Evolutionary conservation across 1,139 yeast species (phyloP).

Genomic region (Blastobotrys serpentis): DNA sequence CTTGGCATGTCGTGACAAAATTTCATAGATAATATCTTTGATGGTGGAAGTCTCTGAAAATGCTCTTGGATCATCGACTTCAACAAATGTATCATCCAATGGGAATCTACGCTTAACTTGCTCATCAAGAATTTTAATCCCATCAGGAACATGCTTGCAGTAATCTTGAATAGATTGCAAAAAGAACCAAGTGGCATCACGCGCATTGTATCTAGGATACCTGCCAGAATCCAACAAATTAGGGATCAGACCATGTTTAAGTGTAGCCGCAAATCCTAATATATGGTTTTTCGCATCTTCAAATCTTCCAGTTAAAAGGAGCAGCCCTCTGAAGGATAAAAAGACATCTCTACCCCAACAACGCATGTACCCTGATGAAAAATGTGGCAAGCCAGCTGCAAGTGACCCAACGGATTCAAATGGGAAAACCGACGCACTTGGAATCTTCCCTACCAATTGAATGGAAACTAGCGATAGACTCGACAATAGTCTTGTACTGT

Average conservation of each 20-base stretch:
- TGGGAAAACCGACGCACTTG: constrained; percentile 75
- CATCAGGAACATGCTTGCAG: constrained; percentile 63
- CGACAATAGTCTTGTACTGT: constrained; percentile 72
- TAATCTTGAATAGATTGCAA: constrained; percentile 85
- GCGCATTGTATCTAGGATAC: constrained; percentile 91
- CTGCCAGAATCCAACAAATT: constrained; percentile 88
- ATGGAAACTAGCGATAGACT: constrained; percentile 76
- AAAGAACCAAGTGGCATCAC: constrained; percentile 98
- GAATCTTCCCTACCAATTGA: constrained; percentile 80
- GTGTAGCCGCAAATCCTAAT: constrained; percentile 81
- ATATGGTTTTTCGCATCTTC: constrained; percentile 82
- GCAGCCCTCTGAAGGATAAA: constrained; percentile 77
- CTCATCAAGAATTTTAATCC: constrained; percentile 63
- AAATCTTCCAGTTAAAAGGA: constrained; percentile 71
- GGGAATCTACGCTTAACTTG: constrained; percentile 85
- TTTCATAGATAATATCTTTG: constrained; percentile 77
- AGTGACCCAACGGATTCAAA: constrained; percentile 59
- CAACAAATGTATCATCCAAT: constrained; percentile 74
- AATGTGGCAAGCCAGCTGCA: constrained; percentile 97
- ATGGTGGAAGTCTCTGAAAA: constrained; percentile 69
- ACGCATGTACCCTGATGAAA: constrained; percentile 86
- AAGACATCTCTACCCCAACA: constrained; percentile 99
- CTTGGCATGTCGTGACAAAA: constrained; percentile 77
- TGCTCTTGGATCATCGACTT: constrained; percentile 69
- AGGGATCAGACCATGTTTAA: constrained; percentile 94